These are phyloP conservation scores for Exophiala viscosa DNA, from an alignment of 2,329 filamentous ascomycete species.

Conservation along the genomic window DNA sequence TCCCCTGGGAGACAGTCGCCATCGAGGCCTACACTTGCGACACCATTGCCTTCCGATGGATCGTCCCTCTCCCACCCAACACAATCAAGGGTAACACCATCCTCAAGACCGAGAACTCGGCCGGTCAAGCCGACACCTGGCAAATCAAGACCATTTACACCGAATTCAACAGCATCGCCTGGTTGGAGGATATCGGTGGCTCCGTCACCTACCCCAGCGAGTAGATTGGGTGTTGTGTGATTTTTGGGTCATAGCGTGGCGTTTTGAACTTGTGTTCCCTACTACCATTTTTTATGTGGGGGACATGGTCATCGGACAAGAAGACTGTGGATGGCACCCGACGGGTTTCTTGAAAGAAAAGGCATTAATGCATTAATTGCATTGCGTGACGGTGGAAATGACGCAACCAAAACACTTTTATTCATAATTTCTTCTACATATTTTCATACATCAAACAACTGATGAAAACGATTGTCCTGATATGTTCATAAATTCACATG, in stretches of 20 bases:
- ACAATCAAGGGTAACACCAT: slow-evolving; percentile 35
- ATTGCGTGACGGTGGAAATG: no score
- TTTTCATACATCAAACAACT: no score
- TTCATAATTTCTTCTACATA: no score
- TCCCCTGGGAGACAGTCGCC: slow-evolving; percentile 30
- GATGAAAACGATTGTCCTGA: no score
- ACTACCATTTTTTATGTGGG: no score
- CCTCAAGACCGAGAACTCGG: slow-evolving; percentile 25
- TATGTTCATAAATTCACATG: no score
- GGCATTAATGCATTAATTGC: no score
- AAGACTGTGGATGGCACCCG: no score
- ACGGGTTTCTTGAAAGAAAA: no score
- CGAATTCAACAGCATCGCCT: slow-evolving; percentile 34
- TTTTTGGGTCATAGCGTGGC: slow-evolving; percentile 11
- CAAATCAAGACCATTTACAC: slow-evolving; percentile 33
- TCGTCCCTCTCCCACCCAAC: slow-evolving; percentile 22
- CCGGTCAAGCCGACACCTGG: slow-evolving; percentile 28
- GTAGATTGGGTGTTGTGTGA: background rate
- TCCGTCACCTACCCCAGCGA: slow-evolving; percentile 16
- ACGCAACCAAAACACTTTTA: no score
- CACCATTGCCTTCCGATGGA: slow-evolving; percentile 33
- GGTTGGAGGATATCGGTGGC: slow-evolving; percentile 24
- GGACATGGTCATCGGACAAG: no score
- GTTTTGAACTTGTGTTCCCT: background rate
- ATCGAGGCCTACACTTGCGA: slow-evolving; percentile 32